Conservation (phyloP, 176 grass and related monocot genomes). For the Triticum monococcum region DNA sequence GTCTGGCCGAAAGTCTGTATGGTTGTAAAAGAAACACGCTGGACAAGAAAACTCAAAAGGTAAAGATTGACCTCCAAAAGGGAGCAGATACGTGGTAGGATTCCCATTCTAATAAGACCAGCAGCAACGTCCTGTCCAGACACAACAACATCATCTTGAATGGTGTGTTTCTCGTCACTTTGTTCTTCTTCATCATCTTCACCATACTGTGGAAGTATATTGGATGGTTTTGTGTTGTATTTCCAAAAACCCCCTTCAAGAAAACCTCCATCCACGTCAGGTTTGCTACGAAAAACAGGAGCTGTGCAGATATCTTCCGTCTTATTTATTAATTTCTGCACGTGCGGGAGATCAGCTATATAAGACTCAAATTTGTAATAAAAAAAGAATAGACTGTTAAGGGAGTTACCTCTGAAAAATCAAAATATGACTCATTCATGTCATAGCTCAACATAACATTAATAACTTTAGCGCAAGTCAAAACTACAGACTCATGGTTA, state of each 20-base stretch:
- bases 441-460: conserved; percentile 65
- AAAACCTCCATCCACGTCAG: conserved; percentile 72
- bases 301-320: conserved; percentile 73
- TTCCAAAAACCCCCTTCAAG: conserved; percentile 94
- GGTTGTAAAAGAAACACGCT: background rate
- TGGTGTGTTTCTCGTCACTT: conserved; percentile 68
- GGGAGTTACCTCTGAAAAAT: conserved; percentile 61
- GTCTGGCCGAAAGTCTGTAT: background rate
- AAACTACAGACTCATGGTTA: conserved; percentile 96
- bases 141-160: conserved; percentile 86
- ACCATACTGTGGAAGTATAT: conserved; percentile 57
- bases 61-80: conserved; percentile 72
- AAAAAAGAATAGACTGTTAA: conserved; percentile 1
- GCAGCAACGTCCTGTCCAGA: conserved; percentile 88
- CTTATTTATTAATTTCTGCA: conserved; percentile 56
- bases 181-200: conserved; percentile 64
- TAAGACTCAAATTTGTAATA: conserved; percentile 2
- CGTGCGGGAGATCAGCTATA: conserved; percentile 1
- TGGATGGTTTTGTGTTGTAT: conserved; percentile 83
- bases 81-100: conserved; percentile 81
- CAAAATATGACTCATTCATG: conserved; percentile 73
- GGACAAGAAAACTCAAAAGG: background rate
- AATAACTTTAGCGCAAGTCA: conserved; percentile 78
- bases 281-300: conserved; percentile 84
- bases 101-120: conserved; percentile 94